phyloP scores from a whole-genome alignment of 2,329 filamentous ascomycete genomes.

The Lachnellula arida region DNA sequence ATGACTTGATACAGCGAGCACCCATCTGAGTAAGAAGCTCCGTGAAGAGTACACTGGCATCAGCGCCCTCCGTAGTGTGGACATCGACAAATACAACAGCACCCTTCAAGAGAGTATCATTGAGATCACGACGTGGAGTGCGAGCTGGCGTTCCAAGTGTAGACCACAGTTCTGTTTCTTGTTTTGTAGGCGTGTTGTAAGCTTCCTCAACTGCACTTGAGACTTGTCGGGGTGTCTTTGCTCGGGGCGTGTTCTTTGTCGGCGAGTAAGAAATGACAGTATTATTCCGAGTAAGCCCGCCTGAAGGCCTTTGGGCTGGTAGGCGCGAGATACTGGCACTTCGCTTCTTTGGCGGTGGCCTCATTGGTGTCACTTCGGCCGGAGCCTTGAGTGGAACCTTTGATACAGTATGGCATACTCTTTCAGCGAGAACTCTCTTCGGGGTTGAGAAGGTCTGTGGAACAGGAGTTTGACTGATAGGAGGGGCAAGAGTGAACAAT shows the following conservation, averaged over 20 bases:
- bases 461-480: constrained; percentile 1
- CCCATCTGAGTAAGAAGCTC: constrained; percentile 78
- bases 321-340: constrained; percentile 40
- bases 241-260: constrained; percentile 34
- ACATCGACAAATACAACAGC: constrained; percentile 81
- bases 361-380: constrained; percentile 43
- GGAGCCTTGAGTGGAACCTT: constrained; percentile 72
- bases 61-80: constrained; percentile 73
- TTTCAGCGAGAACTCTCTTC: constrained; percentile 25
- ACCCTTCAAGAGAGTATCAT: constrained; percentile 56
- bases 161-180: constrained; percentile 50
- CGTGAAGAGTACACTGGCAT: constrained; percentile 76
- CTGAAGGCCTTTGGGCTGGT: constrained; percentile 39
- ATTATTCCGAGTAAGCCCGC: constrained; percentile 42
- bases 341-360: constrained; percentile 34
- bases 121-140: constrained; percentile 50
- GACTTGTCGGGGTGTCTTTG: constrained; percentile 20
- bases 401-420: constrained; percentile 65
- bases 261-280: constrained; percentile 53
- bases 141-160: constrained; percentile 51
- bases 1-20: constrained; percentile 70
- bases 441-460: constrained; percentile 21
- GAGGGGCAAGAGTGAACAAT: constrained; percentile 29
- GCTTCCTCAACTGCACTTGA: constrained; percentile 12
- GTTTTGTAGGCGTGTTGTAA: constrained; percentile 36